These are phyloP conservation scores for Raffaelea deltoideospora DNA, from an alignment of 2,329 filamentous ascomycete species.

Conservation along the genomic window DNA sequence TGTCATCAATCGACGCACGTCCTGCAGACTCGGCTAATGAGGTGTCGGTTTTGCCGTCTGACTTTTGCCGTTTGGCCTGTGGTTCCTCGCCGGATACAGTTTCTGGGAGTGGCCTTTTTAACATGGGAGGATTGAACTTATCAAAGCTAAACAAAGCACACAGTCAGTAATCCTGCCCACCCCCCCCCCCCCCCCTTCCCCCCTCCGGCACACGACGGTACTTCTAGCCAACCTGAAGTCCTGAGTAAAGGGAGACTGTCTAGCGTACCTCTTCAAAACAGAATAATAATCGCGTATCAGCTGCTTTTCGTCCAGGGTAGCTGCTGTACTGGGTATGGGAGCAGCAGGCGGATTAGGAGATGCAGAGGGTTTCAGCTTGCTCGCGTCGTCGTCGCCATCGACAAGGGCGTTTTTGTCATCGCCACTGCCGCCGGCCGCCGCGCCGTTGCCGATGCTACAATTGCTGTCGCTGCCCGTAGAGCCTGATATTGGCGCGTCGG, in stretches of 20 bases:
- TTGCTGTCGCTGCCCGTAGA: too few species aligned
- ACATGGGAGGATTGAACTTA: conserved; percentile 30
- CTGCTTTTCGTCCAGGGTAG: conserved; percentile 16
- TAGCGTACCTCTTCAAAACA: conserved; percentile 25
- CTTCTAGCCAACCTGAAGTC: not conserved
- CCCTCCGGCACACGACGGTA: too few species aligned
- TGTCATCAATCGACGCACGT: conserved; percentile 32
- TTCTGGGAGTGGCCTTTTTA: conserved; percentile 36
- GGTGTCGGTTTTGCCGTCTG: conserved; percentile 23
- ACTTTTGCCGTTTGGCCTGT: conserved; percentile 44
- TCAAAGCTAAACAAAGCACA: conserved; percentile 30
- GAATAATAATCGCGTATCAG: conserved; percentile 26
- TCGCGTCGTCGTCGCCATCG: conserved; percentile 14
- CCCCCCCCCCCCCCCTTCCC: too few species aligned
- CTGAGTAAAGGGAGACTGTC: conserved; percentile 9
- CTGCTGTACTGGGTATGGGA: conserved; percentile 8
- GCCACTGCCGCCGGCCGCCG: not conserved
- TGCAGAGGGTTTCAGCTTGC: conserved; percentile 3
- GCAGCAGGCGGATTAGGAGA: too few species aligned
- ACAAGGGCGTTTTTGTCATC: not conserved
- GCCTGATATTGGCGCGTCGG: conserved; percentile 4
- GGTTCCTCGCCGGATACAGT: conserved; percentile 30
- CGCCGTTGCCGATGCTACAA: too few species aligned
- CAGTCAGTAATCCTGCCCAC: conserved; percentile 11
- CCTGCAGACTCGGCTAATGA: not conserved